Percentiles rank a stretch among this genome's conserved stretches.
These are phyloP conservation scores for Fusarium sp. DNA, from an alignment of 2,329 filamentous ascomycete species.

Conservation along the genomic window DNA sequence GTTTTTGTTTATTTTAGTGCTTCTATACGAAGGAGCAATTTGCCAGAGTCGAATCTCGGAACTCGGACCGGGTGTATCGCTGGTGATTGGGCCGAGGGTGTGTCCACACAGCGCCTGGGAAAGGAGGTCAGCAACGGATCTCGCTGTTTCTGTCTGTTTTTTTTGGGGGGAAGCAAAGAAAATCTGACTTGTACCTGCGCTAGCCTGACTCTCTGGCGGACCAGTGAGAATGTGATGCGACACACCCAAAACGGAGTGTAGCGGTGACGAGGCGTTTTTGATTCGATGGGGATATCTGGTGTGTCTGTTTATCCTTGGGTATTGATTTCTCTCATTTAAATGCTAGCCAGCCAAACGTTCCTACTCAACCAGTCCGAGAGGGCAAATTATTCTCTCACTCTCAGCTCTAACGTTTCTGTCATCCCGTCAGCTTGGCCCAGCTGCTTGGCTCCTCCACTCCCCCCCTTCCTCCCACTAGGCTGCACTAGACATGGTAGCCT, in stretches of 20 bases:
- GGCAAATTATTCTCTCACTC: not conserved
- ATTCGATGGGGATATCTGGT: not conserved
- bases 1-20: not conserved
- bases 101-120: not conserved
- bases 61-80: constrained; percentile 6
- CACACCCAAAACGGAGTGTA: not conserved
- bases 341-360: not conserved
- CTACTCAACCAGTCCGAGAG: not conserved
- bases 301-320: not conserved
- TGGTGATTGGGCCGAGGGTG: not conserved
- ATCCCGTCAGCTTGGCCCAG: not conserved
- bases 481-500: not conserved
- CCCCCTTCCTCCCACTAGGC: not conserved
- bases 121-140: not conserved
- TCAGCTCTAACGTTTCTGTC: not conserved
- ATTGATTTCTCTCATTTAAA: not conserved
- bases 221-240: not conserved
- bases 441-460: not conserved
- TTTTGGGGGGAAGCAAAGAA: too few relatives aligned
- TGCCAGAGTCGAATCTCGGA: constrained; percentile 12
- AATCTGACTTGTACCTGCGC: constrained; percentile 11
- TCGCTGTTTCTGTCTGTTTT: not conserved
- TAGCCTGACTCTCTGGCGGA: constrained; percentile 1
- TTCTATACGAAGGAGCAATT: constrained; percentile 28
- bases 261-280: not conserved